Conservation (phyloP, 208 protist species). For the Trypanosoma cruzi region DNA sequence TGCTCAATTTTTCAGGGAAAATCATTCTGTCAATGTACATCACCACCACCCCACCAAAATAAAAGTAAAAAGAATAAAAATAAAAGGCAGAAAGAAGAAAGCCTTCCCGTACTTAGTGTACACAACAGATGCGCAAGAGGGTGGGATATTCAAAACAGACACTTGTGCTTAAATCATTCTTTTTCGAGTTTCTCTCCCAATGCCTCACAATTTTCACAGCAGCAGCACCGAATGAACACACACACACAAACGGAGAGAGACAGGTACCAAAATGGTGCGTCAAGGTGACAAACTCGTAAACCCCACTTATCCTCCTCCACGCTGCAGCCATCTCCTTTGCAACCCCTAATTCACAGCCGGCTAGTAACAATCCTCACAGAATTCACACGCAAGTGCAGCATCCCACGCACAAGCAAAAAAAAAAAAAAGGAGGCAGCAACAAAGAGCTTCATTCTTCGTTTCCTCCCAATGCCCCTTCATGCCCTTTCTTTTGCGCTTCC, state of each 20-base stretch:
- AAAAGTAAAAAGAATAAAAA: not conserved
- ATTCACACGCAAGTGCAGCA: too few relatives aligned
- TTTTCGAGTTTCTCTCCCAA: not conserved
- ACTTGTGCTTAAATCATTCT: not conserved
- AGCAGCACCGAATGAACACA: too few relatives aligned
- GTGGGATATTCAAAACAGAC: not conserved
- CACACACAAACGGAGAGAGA: too few relatives aligned
- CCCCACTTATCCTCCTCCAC: too few relatives aligned
- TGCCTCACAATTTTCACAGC: too few relatives aligned
- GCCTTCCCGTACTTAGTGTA: not conserved
- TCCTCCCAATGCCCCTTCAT: slow-evolving; percentile 9
- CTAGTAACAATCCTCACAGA: too few relatives aligned
- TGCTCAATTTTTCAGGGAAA: slow-evolving; percentile 7
- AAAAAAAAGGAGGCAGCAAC: not conserved
- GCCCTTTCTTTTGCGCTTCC: not conserved
- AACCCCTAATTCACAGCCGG: too few relatives aligned
- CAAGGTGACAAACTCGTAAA: too few relatives aligned
- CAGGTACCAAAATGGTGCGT: too few relatives aligned
- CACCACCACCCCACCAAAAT: not conserved
- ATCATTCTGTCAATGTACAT: not conserved
- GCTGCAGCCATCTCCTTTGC: too few relatives aligned
- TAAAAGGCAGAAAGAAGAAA: slow-evolving; percentile 5
- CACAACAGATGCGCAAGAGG: not conserved
- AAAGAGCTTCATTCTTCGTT: not conserved
- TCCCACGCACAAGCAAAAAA: slow-evolving; percentile 1